phyloP scores from a whole-genome alignment of 345 rosid species.

The Sonneratia caseolaris region DNA sequence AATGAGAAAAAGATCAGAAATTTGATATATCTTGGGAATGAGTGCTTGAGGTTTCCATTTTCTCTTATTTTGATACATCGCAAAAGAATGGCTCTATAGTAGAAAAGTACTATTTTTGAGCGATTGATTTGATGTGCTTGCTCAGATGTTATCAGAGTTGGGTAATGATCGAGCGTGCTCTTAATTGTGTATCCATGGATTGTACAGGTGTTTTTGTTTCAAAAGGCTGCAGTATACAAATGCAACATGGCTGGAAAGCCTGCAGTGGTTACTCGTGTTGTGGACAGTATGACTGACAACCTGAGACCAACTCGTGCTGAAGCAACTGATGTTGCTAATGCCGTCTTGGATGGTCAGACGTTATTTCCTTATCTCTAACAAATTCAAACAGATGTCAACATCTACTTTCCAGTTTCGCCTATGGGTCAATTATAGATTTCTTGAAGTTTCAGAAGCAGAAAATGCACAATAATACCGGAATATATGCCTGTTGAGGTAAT shows the following conservation, averaged over 20 bases:
- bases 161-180: background rate
- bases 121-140: background rate
- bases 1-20: background rate
- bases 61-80: background rate
- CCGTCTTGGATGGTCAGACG: slow-evolving; percentile 76
- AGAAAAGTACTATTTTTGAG: background rate
- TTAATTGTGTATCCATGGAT: slow-evolving; percentile 4
- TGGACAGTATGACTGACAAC: slow-evolving; percentile 96
- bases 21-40: background rate
- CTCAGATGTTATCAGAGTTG: background rate
- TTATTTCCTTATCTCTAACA: background rate
- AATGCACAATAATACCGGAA: background rate
- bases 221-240: slow-evolving; percentile 91
- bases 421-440: background rate
- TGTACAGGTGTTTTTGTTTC: slow-evolving; percentile 83
- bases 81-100: background rate
- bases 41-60: background rate
- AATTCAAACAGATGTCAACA: background rate
- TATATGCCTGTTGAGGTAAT: background rate
- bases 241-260: slow-evolving; percentile 99
- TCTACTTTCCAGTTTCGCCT: background rate
- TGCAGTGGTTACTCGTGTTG: slow-evolving; percentile 93
- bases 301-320: slow-evolving; percentile 95
- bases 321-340: slow-evolving; percentile 99
- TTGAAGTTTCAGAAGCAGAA: background rate